These are phyloP conservation scores for Aspergillus transmontanensis DNA, from an alignment of 2,329 filamentous ascomycete species.

Conservation along the genomic window DNA sequence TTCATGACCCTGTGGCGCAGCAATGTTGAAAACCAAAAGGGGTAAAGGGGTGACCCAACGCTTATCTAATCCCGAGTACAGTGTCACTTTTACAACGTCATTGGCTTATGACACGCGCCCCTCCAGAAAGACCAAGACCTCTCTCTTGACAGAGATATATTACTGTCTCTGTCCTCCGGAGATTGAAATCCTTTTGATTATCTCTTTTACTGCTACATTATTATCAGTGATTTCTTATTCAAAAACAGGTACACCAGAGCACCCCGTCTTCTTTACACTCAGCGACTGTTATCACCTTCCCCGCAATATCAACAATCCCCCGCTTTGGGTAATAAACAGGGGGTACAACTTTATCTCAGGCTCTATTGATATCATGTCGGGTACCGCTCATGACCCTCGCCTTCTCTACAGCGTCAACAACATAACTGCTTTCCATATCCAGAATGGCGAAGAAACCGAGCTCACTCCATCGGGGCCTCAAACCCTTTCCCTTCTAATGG, in stretches of 20 bases:
- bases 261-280: neutral
- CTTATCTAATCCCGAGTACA: neutral
- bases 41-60: neutral
- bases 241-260: neutral
- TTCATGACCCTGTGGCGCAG: neutral
- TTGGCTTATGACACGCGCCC: neutral
- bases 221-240: neutral
- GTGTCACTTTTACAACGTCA: neutral
- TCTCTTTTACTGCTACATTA: neutral
- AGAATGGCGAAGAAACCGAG: constrained; percentile 79
- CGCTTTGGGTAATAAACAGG: neutral
- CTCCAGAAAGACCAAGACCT: neutral
- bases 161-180: neutral
- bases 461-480: constrained; percentile 86
- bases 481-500: constrained; percentile 92
- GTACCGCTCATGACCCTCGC: constrained; percentile 37
- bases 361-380: constrained; percentile 24
- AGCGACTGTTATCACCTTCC: neutral
- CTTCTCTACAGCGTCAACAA: constrained; percentile 63
- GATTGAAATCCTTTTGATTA: neutral
- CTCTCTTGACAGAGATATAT: neutral
- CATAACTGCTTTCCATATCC: constrained; percentile 88
- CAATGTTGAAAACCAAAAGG: neutral
- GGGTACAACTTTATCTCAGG: neutral
- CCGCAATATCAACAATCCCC: neutral